These are phyloP conservation scores for Avena atlantica DNA, from an alignment of 176 grass and related monocot genomes.

Conservation along the genomic window DNA sequence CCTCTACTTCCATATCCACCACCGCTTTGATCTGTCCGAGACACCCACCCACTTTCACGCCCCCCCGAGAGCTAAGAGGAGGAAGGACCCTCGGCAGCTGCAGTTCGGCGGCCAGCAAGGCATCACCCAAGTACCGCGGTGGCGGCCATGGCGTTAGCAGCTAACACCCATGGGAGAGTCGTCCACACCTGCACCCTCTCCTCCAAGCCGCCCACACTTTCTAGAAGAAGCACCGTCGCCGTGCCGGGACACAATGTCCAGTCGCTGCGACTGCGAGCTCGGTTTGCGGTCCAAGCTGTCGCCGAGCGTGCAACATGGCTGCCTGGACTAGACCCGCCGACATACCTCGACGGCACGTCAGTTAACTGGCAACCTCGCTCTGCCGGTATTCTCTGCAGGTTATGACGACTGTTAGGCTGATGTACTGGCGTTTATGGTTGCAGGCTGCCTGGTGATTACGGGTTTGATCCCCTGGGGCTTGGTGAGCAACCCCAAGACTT, in stretches of 20 bases:
- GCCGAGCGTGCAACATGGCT: conserved; percentile 70
- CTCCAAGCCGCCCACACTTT: conserved; percentile 7
- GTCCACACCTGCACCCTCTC: conserved; percentile 10
- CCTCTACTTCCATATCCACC: conserved; percentile 71
- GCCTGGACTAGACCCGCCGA: conserved; percentile 76
- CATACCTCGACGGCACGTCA: conserved; percentile 92
- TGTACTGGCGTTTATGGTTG: not conserved
- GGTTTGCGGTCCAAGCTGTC: conserved; percentile 41
- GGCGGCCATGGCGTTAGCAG: conserved; percentile 59
- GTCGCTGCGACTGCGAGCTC: conserved; percentile 7
- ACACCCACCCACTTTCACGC: not conserved
- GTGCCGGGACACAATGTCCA: not conserved
- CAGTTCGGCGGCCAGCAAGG: not conserved
- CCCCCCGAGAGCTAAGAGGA: not conserved
- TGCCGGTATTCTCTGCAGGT: not conserved
- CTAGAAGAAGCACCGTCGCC: conserved; percentile 19
- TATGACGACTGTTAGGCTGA: not conserved
- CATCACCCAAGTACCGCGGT: not conserved
- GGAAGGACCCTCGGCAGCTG: not conserved
- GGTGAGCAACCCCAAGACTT: conserved; percentile 68
- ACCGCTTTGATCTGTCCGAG: conserved; percentile 6
- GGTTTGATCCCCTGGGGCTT: conserved; percentile 86
- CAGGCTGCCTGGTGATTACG: conserved; percentile 79
- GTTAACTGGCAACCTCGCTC: conserved; percentile 39
- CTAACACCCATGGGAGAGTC: conserved; percentile 30